phyloP scores from a whole-genome alignment of 345 rosid genomes.

The Gossypium stocksii region DNA sequence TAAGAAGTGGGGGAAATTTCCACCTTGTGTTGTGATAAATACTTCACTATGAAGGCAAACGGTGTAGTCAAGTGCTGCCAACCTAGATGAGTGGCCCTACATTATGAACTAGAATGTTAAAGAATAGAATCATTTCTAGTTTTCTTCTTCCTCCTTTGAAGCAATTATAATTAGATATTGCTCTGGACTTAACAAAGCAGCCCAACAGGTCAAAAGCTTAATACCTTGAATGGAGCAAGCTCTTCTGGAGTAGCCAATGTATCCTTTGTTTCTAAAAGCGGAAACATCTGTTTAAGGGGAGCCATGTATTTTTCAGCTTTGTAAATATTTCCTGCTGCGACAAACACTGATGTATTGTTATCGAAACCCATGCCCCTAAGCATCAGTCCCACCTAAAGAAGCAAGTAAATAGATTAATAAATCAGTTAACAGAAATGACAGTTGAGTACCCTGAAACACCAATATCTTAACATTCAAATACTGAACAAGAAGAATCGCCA shows the following conservation, averaged over 20 bases:
- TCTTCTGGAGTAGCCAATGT: conserved; percentile 74
- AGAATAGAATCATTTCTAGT: conserved; percentile 3
- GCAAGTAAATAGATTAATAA: conserved; percentile 2
- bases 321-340: conserved; percentile 91
- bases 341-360: conserved; percentile 67
- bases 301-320: conserved; percentile 86
- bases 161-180: not conserved
- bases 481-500: not conserved
- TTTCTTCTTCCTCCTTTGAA: not conserved
- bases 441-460: not conserved
- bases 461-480: not conserved
- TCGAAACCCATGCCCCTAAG: conserved; percentile 97
- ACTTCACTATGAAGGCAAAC: conserved; percentile 94
- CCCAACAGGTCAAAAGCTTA: not conserved
- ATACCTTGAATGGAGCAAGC: conserved; percentile 84
- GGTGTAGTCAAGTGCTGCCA: conserved; percentile 92
- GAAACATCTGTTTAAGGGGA: conserved; percentile 88
- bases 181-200: not conserved
- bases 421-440: not conserved
- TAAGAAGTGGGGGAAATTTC: conserved; percentile 95
- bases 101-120: conserved; percentile 26
- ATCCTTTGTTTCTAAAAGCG: conserved; percentile 82
- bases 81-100: conserved; percentile 85
- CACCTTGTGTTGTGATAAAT: conserved; percentile 97
- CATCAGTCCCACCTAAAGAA: conserved; percentile 90